Conservation (phyloP, 2,329 filamentous ascomycete species). For the Plectosphaerella plurivora region DNA sequence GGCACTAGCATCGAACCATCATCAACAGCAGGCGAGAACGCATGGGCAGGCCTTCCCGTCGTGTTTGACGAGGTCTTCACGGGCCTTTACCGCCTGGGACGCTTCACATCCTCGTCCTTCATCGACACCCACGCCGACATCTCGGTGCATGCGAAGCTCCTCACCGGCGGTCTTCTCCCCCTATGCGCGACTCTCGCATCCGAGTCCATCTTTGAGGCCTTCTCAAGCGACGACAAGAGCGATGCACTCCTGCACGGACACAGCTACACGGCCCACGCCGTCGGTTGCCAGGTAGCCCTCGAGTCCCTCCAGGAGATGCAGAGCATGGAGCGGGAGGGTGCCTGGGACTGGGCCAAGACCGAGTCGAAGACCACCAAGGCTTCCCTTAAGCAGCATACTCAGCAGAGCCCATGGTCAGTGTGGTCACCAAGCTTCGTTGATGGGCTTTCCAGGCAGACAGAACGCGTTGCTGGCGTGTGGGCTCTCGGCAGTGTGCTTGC, state of each 20-base stretch:
- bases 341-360: conserved; percentile 52
- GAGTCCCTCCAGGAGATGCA: conserved; percentile 58
- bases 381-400: not conserved
- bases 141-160: conserved; percentile 75
- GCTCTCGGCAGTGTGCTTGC: conserved; percentile 72
- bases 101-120: conserved; percentile 66
- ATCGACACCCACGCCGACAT: conserved; percentile 67
- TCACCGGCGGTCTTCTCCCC: conserved; percentile 76
- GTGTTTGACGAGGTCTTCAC: conserved; percentile 88
- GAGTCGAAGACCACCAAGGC: conserved; percentile 15
- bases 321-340: conserved; percentile 48
- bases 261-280: conserved; percentile 80
- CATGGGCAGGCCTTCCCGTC: conserved; percentile 72
- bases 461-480: conserved; percentile 60
- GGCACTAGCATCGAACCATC: conserved; percentile 14
- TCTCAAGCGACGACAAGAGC: conserved; percentile 67
- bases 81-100: conserved; percentile 75
- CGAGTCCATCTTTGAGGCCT: conserved; percentile 66
- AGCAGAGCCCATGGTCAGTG: conserved; percentile 56
- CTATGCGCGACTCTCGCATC: conserved; percentile 74
- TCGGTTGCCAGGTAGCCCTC: conserved; percentile 76
- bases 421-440: conserved; percentile 62
- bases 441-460: conserved; percentile 48
- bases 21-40: conserved; percentile 13
- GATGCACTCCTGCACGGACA: conserved; percentile 80